Percentiles rank a stretch among this genome's conserved stretches.
Evolutionary conservation across 495 filamentous ascomycete species (phyloP).

Genomic region (Podospora pseudoanserina): DNA sequence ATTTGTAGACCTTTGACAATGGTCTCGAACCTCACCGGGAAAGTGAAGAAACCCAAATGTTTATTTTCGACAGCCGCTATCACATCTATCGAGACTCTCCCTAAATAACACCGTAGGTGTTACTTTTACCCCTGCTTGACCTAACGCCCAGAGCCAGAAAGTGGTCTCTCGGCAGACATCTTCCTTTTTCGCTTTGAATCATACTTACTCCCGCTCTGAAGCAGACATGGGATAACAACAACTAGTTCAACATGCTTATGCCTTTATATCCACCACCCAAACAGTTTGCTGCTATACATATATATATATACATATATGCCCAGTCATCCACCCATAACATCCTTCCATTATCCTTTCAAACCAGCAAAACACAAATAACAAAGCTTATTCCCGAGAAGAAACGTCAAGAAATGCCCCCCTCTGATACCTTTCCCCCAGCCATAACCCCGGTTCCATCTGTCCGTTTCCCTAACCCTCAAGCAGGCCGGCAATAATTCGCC

Average conservation of each 20-base stretch:
- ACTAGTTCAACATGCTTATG: not conserved
- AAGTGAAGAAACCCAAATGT: not conserved
- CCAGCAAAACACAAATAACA: not conserved
- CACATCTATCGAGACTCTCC: not conserved
- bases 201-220: not conserved
- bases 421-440: not conserved
- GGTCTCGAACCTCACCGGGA: not conserved
- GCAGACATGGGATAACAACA: not conserved
- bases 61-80: not conserved
- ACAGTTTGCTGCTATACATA: not conserved
- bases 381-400: not conserved
- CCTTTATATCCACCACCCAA: not conserved
- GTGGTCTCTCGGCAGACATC: not conserved
- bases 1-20: not conserved
- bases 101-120: not conserved
- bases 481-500: slow-evolving; percentile 75
- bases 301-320: not conserved
- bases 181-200: not conserved
- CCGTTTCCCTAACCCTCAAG: not conserved
- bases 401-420: not conserved
- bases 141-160: not conserved
- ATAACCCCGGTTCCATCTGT: not conserved
- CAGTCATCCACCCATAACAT: not conserved
- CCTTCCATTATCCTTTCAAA: not conserved
- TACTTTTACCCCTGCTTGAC: not conserved